These are phyloP conservation scores for Globisporangium mamillatum DNA, from an alignment of 352 stramenopile genomes.

Conservation along the genomic window DNA sequence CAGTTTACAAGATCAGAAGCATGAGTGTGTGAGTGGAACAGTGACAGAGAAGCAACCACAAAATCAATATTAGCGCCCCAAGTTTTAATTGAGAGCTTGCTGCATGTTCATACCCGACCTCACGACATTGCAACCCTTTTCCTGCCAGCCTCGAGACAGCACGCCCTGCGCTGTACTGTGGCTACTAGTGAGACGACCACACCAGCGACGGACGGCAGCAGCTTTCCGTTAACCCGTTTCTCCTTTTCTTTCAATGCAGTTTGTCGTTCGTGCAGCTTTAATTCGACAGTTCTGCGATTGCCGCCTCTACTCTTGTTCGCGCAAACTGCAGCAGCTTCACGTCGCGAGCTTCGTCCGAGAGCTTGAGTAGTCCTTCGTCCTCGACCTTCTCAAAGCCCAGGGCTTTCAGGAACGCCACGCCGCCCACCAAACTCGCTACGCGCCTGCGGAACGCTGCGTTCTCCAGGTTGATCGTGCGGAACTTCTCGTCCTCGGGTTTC, in stretches of 20 bases:
- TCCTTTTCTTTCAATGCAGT: background rate
- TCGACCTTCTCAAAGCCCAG: constrained; percentile 90
- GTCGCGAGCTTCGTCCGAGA: constrained; percentile 61
- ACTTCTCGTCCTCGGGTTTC: constrained; percentile 89
- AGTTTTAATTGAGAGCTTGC: background rate
- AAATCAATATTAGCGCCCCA: constrained; percentile 11
- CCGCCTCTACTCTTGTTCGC: constrained; percentile 47
- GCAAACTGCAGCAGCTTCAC: constrained; percentile 62
- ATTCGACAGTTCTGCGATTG: constrained; percentile 58
- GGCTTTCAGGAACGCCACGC: constrained; percentile 80
- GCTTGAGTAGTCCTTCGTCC: constrained; percentile 55
- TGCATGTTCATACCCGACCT: background rate
- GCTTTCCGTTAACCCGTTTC: background rate
- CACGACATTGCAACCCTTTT: background rate
- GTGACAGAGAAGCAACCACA: background rate
- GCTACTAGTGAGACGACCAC: background rate
- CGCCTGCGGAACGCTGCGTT: constrained; percentile 90
- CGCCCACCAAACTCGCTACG: constrained; percentile 80
- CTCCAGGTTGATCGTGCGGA: constrained; percentile 88
- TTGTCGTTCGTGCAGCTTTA: background rate
- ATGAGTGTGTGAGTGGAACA: background rate
- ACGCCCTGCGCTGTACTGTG: background rate
- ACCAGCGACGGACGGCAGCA: background rate
- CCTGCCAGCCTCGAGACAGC: background rate
- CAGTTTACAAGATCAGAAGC: background rate